A percentile compares a stretch with the other conserved stretches of the same genome.
Evolutionary conservation across 345 rosid species (phyloP).

Genomic region (rapeseed (Brassica napus)): DNA sequence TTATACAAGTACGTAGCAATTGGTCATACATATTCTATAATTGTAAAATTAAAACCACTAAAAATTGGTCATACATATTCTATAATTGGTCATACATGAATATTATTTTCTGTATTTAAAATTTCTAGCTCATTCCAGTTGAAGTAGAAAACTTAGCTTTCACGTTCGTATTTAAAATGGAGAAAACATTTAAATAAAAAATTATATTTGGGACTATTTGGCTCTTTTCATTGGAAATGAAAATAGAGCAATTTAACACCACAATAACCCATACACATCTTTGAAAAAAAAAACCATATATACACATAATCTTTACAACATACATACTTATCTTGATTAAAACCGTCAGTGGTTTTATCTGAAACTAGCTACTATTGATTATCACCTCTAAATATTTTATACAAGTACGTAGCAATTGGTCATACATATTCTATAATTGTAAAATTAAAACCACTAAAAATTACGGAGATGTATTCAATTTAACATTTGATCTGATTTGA

Average conservation of each 20-base stretch:
- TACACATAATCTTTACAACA: not conserved
- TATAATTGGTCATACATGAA: not conserved
- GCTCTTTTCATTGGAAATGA: not conserved
- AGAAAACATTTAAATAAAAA: not conserved
- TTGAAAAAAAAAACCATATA: not conserved
- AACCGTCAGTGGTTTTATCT: slow-evolving; percentile 34
- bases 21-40: too few species aligned
- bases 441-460: too few species aligned
- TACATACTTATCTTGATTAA: not conserved
- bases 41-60: too few species aligned
- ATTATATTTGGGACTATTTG: not conserved
- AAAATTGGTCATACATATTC: too few species aligned
- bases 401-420: too few species aligned
- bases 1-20: too few species aligned
- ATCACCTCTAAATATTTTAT: too few species aligned
- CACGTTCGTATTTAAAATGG: not conserved
- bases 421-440: too few species aligned
- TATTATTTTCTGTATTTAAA: slow-evolving; percentile 15
- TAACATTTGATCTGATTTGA: too few species aligned
- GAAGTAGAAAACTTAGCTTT: slow-evolving; percentile 23
- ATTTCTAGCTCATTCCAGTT: not conserved
- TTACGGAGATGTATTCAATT: too few species aligned
- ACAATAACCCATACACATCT: not conserved
- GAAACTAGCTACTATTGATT: not conserved
- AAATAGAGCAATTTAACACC: not conserved